Percentiles rank a stretch among this genome's conserved stretches.
Evolutionary conservation across 352 stramenopile genomes (phyloP).

Genomic region (Globisporangium canariense): DNA sequence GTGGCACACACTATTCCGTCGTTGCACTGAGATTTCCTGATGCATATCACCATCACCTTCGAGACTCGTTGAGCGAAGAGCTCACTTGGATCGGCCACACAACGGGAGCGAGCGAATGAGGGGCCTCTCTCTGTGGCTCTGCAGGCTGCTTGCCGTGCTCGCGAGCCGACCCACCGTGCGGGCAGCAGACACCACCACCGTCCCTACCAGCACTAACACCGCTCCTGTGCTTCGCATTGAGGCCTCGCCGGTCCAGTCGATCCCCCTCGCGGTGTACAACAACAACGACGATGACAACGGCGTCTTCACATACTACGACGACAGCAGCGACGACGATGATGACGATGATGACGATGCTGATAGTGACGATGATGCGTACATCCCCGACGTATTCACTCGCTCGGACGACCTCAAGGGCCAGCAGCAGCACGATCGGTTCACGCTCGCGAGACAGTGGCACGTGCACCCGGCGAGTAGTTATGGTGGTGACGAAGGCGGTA

Average conservation of each 20-base stretch:
- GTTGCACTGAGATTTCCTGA: not conserved
- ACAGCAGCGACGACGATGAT: not conserved
- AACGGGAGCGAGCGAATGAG: not conserved
- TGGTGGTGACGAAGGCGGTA: not conserved
- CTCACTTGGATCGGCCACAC: not conserved
- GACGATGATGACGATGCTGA: not conserved
- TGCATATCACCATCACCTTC: no score
- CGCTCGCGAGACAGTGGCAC: conserved; percentile 7
- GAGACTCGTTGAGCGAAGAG: not conserved
- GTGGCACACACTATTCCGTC: not conserved
- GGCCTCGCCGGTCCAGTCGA: not conserved
- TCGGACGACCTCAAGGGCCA: not conserved
- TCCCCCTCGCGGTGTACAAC: not conserved
- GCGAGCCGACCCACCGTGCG: not conserved
- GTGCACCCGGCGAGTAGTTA: not conserved
- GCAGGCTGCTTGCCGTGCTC: not conserved
- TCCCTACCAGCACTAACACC: not conserved
- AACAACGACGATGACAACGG: not conserved
- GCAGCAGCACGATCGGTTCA: conserved; percentile 1
- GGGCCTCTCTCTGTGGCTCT: not conserved
- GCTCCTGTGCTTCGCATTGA: not conserved
- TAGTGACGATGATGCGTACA: not conserved
- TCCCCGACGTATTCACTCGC: not conserved
- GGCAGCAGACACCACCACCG: not conserved
- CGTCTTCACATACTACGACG: not conserved